Percentiles rank a stretch among this genome's conserved stretches.
These are phyloP conservation scores for Ligustrum vulgare DNA, from an alignment of 257 asterid species.

Conservation along the genomic window DNA sequence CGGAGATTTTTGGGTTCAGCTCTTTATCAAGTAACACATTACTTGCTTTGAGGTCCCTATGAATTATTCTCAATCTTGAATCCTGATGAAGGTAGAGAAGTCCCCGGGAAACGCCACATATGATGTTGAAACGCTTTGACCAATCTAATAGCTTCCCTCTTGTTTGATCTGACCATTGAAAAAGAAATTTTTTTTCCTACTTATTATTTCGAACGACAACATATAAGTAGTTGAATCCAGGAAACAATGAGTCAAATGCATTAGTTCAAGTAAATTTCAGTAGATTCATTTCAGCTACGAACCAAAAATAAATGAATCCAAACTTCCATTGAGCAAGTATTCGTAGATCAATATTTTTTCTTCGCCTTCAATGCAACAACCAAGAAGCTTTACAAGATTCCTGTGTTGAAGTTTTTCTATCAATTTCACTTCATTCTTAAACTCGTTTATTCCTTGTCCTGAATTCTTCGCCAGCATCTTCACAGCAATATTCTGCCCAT, in stretches of 20 bases:
- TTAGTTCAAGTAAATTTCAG: not conserved
- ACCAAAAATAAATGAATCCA: conserved; percentile 43
- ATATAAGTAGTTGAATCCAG: not conserved
- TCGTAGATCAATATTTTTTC: conserved; percentile 45
- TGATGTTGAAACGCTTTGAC: conserved; percentile 34
- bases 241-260: not conserved
- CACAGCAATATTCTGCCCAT: conserved; percentile 41
- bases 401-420: conserved; percentile 50
- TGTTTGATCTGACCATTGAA: conserved; percentile 28
- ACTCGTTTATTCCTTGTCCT: conserved; percentile 46
- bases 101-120: conserved; percentile 35
- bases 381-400: conserved; percentile 50
- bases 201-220: not conserved
- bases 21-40: conserved; percentile 36
- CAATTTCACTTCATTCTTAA: conserved; percentile 43
- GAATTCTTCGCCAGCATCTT: conserved; percentile 44
- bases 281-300: conserved; percentile 6
- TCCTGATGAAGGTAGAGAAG: conserved; percentile 48
- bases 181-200: not conserved
- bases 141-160: conserved; percentile 24
- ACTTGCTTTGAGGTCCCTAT: conserved; percentile 40
- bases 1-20: conserved; percentile 37
- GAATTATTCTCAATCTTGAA: conserved; percentile 40
- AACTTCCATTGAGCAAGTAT: conserved; percentile 43
- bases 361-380: conserved; percentile 43